Evolutionary conservation across 352 stramenopile genomes (phyloP).

Genomic region (Sclerospora graminicola): DNA sequence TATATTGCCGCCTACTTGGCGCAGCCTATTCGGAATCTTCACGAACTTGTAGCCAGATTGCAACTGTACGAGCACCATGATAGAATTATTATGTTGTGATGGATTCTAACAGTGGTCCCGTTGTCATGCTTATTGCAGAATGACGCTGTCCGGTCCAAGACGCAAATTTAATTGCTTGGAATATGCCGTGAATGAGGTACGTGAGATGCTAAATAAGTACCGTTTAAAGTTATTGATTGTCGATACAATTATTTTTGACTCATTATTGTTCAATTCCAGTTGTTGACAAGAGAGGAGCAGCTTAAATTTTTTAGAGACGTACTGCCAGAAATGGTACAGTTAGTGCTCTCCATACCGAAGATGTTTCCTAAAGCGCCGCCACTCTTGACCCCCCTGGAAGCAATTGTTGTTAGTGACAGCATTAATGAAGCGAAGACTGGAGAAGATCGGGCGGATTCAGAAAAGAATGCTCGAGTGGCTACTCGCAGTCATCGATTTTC

Average conservation of each 20-base stretch:
- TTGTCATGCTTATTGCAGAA: conserved; percentile 13
- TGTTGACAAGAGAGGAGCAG: conserved; percentile 26
- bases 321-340: conserved; percentile 35
- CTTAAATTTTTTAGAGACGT: conserved; percentile 29
- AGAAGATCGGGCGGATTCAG: conserved; percentile 1
- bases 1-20: conserved; percentile 43
- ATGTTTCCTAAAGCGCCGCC: conserved; percentile 19
- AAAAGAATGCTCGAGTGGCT: neutral
- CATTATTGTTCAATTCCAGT: conserved; percentile 10
- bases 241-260: neutral
- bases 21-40: conserved; percentile 26
- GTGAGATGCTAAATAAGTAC: neutral
- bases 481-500: neutral
- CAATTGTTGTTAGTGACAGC: too few species aligned
- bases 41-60: conserved; percentile 27
- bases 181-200: conserved; percentile 27
- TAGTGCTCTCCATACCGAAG: conserved; percentile 40
- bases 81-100: neutral
- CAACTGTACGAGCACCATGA: conserved; percentile 25
- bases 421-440: conserved; percentile 12
- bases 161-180: conserved; percentile 29
- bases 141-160: conserved; percentile 17
- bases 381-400: neutral
- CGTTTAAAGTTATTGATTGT: neutral
- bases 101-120: neutral